A percentile compares a stretch with the other conserved stretches of the same genome.
Conservation (phyloP, 208 protist genomes). For the Leishmania mexicana region DNA sequence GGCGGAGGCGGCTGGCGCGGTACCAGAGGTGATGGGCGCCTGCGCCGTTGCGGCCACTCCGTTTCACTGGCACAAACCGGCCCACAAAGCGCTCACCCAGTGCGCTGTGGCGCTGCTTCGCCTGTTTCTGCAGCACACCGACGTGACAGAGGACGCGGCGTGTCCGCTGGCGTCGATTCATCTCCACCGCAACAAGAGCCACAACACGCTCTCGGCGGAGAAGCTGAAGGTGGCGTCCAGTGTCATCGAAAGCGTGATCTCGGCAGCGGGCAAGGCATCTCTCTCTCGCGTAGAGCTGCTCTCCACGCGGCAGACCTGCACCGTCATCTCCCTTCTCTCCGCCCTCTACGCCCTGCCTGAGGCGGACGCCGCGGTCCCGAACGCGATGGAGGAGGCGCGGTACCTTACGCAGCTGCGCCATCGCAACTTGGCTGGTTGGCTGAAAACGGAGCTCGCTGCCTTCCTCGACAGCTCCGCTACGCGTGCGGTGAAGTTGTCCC, state of each 20-base stretch:
- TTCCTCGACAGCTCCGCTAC: constrained; percentile 27
- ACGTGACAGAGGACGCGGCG: constrained; percentile 6
- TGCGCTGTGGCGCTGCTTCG: constrained; percentile 64
- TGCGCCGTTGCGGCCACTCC: constrained; percentile 34
- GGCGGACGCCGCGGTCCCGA: constrained; percentile 54
- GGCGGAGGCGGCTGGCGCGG: constrained; percentile 35
- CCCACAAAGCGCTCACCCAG: constrained; percentile 46
- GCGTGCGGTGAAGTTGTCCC: constrained; percentile 8
- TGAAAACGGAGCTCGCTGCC: constrained; percentile 61
- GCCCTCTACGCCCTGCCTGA: constrained; percentile 88
- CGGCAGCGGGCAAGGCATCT: constrained; percentile 8
- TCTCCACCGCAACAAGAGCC: constrained; percentile 39
- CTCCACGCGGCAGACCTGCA: constrained; percentile 60
- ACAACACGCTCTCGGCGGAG: constrained; percentile 67
- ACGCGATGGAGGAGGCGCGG: constrained; percentile 69
- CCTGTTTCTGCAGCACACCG: constrained; percentile 32
- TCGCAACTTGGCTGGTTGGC: constrained; percentile 74
- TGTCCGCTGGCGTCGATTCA: constrained; percentile 22
- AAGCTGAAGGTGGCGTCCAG: constrained; percentile 51
- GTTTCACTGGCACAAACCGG: constrained; percentile 62
- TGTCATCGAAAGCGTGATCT: constrained; percentile 20
- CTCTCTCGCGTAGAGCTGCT: constrained; percentile 49
- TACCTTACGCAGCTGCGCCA: constrained; percentile 81
- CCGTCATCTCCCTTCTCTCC: constrained; percentile 61
- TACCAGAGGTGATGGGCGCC: constrained; percentile 69